These are phyloP conservation scores for Primulina huaijiensis DNA, from an alignment of 257 asterid species.

Conservation along the genomic window DNA sequence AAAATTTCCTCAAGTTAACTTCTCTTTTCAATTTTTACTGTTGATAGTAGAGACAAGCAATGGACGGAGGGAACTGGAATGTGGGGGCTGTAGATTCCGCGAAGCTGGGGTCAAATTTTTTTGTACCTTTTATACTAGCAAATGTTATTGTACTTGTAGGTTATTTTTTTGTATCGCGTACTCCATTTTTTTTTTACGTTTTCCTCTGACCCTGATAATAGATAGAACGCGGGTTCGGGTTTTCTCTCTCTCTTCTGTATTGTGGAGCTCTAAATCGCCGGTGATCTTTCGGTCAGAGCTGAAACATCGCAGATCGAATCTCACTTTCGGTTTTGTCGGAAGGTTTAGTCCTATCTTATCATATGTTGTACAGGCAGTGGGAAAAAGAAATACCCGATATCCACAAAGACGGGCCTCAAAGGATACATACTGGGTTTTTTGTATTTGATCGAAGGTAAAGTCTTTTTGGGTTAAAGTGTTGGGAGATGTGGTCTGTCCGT, in stretches of 20 bases:
- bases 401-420: not conserved
- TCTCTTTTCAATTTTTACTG: no score
- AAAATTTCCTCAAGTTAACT: not conserved
- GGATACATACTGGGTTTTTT: not conserved
- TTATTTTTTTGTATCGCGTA: not conserved
- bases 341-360: not conserved
- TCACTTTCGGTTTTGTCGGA: constrained; percentile 25
- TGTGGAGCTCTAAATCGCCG: constrained; percentile 29
- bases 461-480: constrained; percentile 15
- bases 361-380: not conserved
- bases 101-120: not conserved
- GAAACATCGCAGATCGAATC: constrained; percentile 6
- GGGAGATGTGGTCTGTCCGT: not conserved
- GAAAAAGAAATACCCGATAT: not conserved
- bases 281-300: constrained; percentile 27
- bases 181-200: not conserved
- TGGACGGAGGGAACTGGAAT: not conserved
- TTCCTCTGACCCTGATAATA: not conserved
- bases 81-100: not conserved
- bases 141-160: not conserved
- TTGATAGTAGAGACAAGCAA: not conserved
- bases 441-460: constrained; percentile 4
- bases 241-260: constrained; percentile 9
- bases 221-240: not conserved
- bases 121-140: not conserved